Base-by-base conservation (phyloP, 306 rosid genomes). In the Vicia villosa region DNA sequence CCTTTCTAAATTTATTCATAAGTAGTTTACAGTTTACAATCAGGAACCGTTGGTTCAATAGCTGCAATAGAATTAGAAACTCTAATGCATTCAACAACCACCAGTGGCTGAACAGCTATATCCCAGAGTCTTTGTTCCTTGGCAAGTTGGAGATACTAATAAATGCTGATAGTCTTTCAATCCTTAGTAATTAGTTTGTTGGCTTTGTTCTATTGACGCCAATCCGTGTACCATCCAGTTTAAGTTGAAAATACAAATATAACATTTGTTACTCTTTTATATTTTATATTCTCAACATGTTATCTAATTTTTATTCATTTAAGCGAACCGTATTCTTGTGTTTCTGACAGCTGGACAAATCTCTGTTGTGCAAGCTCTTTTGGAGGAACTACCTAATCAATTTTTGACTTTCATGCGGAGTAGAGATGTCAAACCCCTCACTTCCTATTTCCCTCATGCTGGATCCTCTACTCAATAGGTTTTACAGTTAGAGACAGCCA, bases 341-440 rank as follows among this genome's bases (percentile, higher is more conserved):
- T 55, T 40, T 30, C 37, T 68, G 28, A 67, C 69, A 86, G 90
- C 88, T 4, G 90, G 98, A 16, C 63, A 66, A 12, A 72, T 88
- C 22, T 81, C 90, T 8, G 86, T 72, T 5, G 97, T 93, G 30
- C 86, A 86, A 80, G 84, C 88, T 63, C 90, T 90, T 9, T 60
- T 93, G 68, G 96, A 90, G 72, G 98, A 93, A 83, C 75, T 93
- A 62, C 97, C 96, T 2, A 79, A 72, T 19, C 97, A 93, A 63
- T 90, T 93, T 47, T 81, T 93, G 84, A 80, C 76, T 52, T 85
- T 85, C 81, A 77, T 93, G 96, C 80, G 81, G 5, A 41, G 82
- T 63, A 86, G 91, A 69, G 89, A 85, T 59, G 76, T 82, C 63
- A 82, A 75, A 76, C 93, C 92, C 10, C 22, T 11, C 66, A 42